phyloP scores from a whole-genome alignment of 192 early-diverging fungal genomes.

The Radiomyces spectabilis region DNA sequence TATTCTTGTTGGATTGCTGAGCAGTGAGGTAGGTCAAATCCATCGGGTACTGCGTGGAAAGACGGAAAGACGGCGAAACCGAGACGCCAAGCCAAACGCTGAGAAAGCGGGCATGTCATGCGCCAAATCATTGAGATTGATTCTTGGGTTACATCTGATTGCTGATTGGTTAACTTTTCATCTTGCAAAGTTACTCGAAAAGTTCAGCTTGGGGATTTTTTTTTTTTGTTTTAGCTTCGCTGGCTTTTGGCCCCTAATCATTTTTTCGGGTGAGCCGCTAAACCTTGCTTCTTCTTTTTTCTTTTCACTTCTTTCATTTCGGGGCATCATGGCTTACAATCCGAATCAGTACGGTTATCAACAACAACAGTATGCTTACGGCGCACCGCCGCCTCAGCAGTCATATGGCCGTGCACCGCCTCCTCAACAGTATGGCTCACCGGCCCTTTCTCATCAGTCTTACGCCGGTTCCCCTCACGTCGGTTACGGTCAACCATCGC shows the following conservation, averaged over 20 bases:
- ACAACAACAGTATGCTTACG: neutral
- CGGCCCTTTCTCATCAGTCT: too few relatives aligned
- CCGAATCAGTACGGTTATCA: conserved; percentile 7
- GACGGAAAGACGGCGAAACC: too few relatives aligned
- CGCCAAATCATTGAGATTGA: too few relatives aligned
- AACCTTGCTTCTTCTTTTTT: neutral
- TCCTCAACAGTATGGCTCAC: neutral
- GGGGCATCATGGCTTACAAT: conserved; percentile 1
- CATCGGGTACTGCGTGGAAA: too few relatives aligned
- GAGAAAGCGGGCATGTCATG: too few relatives aligned
- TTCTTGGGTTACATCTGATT: too few relatives aligned
- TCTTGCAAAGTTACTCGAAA: neutral
- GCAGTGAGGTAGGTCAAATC: too few relatives aligned
- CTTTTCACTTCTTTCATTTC: conserved; percentile 2
- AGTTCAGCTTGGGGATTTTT: neutral
- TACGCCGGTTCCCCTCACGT: too few relatives aligned
- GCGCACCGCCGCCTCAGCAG: neutral
- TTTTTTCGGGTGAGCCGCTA: neutral
- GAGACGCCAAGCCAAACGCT: too few relatives aligned
- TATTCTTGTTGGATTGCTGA: too few relatives aligned
- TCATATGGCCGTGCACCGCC: neutral
- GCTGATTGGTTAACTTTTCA: neutral
- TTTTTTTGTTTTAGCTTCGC: neutral
- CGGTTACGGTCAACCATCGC: neutral
- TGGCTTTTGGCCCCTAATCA: neutral